Conservation (phyloP, 2,329 filamentous ascomycete genomes). For the Epichloe festucae region DNA sequence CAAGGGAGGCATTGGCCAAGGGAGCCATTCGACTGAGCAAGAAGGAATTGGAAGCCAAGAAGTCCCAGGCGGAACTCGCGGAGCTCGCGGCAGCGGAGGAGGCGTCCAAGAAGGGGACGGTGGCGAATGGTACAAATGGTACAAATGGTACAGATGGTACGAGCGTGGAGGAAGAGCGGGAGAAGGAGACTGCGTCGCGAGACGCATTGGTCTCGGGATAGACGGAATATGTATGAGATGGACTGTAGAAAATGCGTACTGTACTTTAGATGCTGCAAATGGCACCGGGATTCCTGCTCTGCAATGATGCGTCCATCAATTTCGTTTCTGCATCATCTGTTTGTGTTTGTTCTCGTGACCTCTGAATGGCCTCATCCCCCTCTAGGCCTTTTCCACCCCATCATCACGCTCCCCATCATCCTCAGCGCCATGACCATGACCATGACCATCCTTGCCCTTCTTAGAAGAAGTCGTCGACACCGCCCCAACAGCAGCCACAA, state of each 20-base stretch:
- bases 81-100: constrained; percentile 30
- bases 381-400: not conserved
- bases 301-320: no score
- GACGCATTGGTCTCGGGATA: constrained; percentile 1
- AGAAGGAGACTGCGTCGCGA: not conserved
- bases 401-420: not conserved
- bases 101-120: not conserved
- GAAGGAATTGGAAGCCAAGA: constrained; percentile 35
- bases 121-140: not conserved
- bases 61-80: constrained; percentile 3
- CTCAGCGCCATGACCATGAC: not conserved
- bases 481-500: not conserved
- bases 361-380: no score
- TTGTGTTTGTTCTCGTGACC: no score
- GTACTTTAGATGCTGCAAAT: no score
- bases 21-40: constrained; percentile 65
- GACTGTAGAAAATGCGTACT: not conserved
- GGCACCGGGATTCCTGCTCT: no score
- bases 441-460: not conserved
- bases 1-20: constrained; percentile 74
- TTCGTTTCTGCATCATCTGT: no score
- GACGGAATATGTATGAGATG: not conserved
- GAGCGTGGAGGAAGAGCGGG: not conserved
- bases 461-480: not conserved
- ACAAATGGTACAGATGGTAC: not conserved